A percentile compares a stretch with the other conserved stretches of the same genome.
Conservation (phyloP, 2,329 filamentous ascomycete genomes). For the Diaporthe helianthi region DNA sequence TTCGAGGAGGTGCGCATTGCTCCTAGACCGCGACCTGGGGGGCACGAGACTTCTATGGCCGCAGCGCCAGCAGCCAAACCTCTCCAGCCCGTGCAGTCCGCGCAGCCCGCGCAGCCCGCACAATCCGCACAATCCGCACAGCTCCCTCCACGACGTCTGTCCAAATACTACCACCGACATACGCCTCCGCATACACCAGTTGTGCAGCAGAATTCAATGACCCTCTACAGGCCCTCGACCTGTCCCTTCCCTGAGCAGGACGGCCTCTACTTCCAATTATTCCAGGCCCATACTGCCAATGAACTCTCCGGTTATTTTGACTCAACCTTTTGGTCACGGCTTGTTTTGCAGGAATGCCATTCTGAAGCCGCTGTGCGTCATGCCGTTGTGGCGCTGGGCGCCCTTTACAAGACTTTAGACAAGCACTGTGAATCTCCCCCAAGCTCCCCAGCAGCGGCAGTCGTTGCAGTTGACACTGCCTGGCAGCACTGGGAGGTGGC, state of each 20-base stretch:
- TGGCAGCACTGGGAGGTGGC: constrained; percentile 65
- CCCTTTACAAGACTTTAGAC: constrained; percentile 71
- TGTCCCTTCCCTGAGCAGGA: constrained; percentile 59
- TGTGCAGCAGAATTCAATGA: constrained; percentile 38
- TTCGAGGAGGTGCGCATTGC: constrained; percentile 58
- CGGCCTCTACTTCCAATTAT: constrained; percentile 67
- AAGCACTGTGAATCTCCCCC: constrained; percentile 60
- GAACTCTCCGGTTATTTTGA: constrained; percentile 74
- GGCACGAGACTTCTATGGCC: constrained; percentile 34
- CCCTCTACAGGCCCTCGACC: constrained; percentile 53
- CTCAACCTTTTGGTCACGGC: constrained; percentile 68
- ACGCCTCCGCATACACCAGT: constrained; percentile 47
- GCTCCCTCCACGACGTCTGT: constrained; percentile 35
- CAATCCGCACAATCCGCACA: constrained; percentile 37
- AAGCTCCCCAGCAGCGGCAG: constrained; percentile 49
- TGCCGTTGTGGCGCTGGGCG: constrained; percentile 70
- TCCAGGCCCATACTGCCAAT: constrained; percentile 65
- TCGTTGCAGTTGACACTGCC: constrained; percentile 48
- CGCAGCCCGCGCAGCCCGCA: constrained; percentile 36
- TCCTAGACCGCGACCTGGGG: constrained; percentile 47
- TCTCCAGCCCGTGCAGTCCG: constrained; percentile 37
- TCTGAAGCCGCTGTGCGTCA: constrained; percentile 67
- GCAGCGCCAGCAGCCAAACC: constrained; percentile 30
- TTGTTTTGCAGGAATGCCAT: constrained; percentile 69
- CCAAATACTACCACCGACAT: constrained; percentile 43